phyloP scores from a whole-genome alignment of 192 early-diverging fungal genomes.

The Linnemannia exigua region DNA sequence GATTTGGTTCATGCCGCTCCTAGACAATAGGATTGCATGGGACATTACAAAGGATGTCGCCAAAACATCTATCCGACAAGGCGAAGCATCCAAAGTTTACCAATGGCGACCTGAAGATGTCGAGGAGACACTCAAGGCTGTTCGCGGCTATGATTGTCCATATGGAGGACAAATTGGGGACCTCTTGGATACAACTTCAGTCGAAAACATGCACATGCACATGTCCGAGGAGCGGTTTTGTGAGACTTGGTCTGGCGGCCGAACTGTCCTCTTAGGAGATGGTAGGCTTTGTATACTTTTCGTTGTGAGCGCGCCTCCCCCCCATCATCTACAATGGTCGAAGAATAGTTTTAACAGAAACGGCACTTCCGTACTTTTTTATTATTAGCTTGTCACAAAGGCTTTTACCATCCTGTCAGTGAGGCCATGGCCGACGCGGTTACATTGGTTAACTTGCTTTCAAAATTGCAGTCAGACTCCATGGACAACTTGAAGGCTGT shows the following conservation, averaged over 20 bases:
- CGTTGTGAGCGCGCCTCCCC: neutral
- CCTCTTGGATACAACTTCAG: conserved; percentile 30
- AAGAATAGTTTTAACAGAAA: neutral
- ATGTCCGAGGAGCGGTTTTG: conserved; percentile 52
- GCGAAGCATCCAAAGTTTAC: conserved; percentile 39
- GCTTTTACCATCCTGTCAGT: conserved; percentile 41
- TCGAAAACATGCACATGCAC: conserved; percentile 40
- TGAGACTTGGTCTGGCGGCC: conserved; percentile 50
- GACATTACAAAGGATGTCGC: conserved; percentile 33
- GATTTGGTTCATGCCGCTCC: conserved; percentile 52
- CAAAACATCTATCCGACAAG: conserved; percentile 44
- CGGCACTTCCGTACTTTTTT: neutral
- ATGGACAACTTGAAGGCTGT: conserved; percentile 14
- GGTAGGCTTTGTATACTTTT: conserved; percentile 17
- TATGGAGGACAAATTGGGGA: conserved; percentile 48
- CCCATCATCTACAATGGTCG: neutral
- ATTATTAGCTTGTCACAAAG: conserved; percentile 29
- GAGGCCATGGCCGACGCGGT: conserved; percentile 51
- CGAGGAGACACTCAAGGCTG: conserved; percentile 26
- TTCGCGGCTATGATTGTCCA: conserved; percentile 40
- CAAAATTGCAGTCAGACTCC: conserved; percentile 10
- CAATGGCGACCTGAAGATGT: conserved; percentile 45
- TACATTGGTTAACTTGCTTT: conserved; percentile 41
- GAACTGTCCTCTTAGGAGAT: conserved; percentile 51
- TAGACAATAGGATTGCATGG: conserved; percentile 52